Conservation (phyloP, 441 rosid species). For the Pelargonium exstipulatum region DNA sequence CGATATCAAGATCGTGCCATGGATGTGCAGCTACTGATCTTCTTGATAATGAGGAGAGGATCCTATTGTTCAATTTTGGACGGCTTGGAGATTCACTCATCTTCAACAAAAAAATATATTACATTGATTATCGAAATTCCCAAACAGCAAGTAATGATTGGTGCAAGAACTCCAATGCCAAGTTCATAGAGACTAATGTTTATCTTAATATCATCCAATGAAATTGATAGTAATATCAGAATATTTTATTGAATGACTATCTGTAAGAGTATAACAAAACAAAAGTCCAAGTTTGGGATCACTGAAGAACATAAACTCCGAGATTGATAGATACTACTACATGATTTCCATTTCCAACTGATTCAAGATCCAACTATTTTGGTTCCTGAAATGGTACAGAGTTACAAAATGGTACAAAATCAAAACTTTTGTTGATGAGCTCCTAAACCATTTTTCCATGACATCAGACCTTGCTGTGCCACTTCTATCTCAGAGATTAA, state of each 20-base stretch:
- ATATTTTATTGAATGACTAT: too few relatives aligned
- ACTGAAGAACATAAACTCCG: too few relatives aligned
- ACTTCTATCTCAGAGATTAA: not conserved
- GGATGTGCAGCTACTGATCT: slow-evolving; percentile 91
- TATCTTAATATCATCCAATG: too few relatives aligned
- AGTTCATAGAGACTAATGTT: not conserved
- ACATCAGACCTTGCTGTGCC: not conserved
- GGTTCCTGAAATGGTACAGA: not conserved
- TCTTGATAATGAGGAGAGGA: slow-evolving; percentile 64
- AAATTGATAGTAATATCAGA: too few relatives aligned
- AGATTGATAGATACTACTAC: too few relatives aligned
- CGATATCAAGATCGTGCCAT: slow-evolving; percentile 90
- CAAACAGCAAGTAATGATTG: slow-evolving; percentile 5
- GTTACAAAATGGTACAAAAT: not conserved
- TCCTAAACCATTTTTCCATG: not conserved
- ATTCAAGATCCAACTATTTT: too few relatives aligned
- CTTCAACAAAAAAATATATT: not conserved
- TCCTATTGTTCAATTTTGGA: slow-evolving; percentile 56
- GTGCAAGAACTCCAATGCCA: not conserved
- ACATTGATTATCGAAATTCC: not conserved
- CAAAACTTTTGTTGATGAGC: not conserved
- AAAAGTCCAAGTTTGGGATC: too few relatives aligned
- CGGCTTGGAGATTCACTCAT: slow-evolving; percentile 47
- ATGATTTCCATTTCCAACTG: too few relatives aligned
- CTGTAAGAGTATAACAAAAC: too few relatives aligned